Evolutionary conservation across 768 basidiomycete genomes (phyloP).

Genomic region (Leccinum broughii): DNA sequence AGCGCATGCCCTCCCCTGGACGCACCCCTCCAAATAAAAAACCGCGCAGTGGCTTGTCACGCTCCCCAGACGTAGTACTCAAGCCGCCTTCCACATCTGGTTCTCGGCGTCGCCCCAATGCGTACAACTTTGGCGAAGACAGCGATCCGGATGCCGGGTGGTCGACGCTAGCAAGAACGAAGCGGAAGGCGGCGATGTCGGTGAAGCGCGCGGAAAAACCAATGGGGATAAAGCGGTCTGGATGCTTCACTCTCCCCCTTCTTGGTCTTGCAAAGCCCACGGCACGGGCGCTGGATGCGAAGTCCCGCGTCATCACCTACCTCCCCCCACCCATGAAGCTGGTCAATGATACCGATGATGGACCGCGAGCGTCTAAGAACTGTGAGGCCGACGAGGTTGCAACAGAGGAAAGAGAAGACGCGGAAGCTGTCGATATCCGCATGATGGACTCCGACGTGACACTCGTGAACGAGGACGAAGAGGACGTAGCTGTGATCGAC

Average conservation of each 20-base stretch:
- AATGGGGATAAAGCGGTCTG: constrained; percentile 18
- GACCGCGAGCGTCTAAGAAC: background rate
- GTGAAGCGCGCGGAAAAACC: background rate
- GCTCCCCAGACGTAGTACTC: background rate
- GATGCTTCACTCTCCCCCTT: constrained; percentile 24
- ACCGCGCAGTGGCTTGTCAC: background rate
- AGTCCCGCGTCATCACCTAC: constrained; percentile 30
- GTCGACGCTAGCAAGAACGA: constrained; percentile 15
- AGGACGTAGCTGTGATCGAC: constrained; percentile 12
- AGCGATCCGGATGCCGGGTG: constrained; percentile 23
- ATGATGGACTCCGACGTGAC: constrained; percentile 30
- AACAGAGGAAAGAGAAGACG: background rate
- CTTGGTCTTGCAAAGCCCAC: background rate
- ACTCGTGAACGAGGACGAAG: constrained; percentile 29
- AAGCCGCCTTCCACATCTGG: background rate
- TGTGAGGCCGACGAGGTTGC: background rate
- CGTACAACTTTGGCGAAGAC: constrained; percentile 22
- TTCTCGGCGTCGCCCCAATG: constrained; percentile 4
- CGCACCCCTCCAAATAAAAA: constrained; percentile 5
- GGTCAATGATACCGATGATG: background rate
- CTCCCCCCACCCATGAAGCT: constrained; percentile 24
- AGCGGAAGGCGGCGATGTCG: constrained; percentile 1
- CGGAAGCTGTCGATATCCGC: constrained; percentile 2
- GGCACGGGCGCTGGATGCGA: background rate
- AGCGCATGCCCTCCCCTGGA: constrained; percentile 5